Base-by-base conservation (phyloP, 2,329 filamentous ascomycete genomes). In the Fusarium secorum region DNA sequence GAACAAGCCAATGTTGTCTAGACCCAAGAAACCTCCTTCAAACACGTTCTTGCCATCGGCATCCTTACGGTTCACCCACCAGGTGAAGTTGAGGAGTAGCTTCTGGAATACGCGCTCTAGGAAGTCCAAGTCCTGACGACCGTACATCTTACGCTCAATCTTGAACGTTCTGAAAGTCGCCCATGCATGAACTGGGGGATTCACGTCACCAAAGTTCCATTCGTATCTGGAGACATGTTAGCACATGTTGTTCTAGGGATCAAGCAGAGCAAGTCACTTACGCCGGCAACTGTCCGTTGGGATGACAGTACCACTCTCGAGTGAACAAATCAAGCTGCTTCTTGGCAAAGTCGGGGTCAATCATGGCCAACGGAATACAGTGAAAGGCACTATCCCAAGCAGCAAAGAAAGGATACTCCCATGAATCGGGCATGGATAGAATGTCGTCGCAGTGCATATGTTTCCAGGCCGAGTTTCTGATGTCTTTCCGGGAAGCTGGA, bases 1-100 rank as follows among this genome's bases (percentile, higher is more conserved):
- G 88, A 98, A 98, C 38, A 98, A 84, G 58, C 96, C 96, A 80
- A 98, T 98, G 79, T 98, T 98, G 87, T 98, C 95, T 56, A 98
- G 85, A 48, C 95, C 95, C 11, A 98, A 85, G 85, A 98, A 98
- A 45, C 95, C 95, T 73, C 95, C 96, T 78, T 98, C 96, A 74
- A 98, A 98, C 32, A 98, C 92, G 77, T 98, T 98, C 84, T 98
- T 98, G 76, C 94, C 95, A 14, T 97, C 93, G 15, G 88, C 87
- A 76, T 98, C 95, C 82, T 98, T 98, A 64, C 95, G 92, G 80
- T 98, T 98, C 24, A 98, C 95, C 95, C 95, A 98, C 96, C 96
- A 98, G 7, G 96, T 98, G 80, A 98, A 98, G 83, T 98, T 98
- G 70, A 98, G 86, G 28, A 98, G 85, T 66, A 98, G 83, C 81